Base-by-base conservation (phyloP, 2,329 filamentous ascomycete genomes). In the Blastomyces emzantsi region DNA sequence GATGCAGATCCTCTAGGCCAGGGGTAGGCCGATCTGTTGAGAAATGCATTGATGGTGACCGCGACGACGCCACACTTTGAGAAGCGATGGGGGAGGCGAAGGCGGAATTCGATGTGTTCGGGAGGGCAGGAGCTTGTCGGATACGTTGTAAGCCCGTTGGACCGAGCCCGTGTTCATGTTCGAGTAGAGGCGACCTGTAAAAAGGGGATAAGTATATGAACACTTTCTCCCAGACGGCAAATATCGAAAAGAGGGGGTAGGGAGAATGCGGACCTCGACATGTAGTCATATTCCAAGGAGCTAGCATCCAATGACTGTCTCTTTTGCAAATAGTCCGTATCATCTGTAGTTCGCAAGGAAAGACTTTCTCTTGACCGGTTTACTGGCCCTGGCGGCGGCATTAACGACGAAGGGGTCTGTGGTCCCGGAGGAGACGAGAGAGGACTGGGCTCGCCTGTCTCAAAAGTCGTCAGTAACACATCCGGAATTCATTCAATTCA, bases 61-160 rank as follows among this genome's bases (percentile, higher is more conserved):
- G 75, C 39, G 82, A 81, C 6, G 83, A 81, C 43, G 87, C 81
- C 69, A 83, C 87, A 77, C 92, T 84, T 15, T 43, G 65, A 28
- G 91, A 92, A 63, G 86, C 81, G 43, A 89, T 87, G 64, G 88
- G 84, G 66, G 87, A 85, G 62, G 71, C 80, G 19, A 87, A 85
- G 43, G 83, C 81, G 67, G 82, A 81, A 67, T 82, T 83, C 51
- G 87, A 88, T 63, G 83, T 79, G 57, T 83, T 82, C 56, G 87
- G 86, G 65, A 88, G 76, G 36, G 88, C 63, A 88, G 49, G 82
- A 61, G 83, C 81, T 74, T 97, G 93, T 74, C 94, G 90, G 75
- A 99, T 99, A 71, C 94, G 89, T 74, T 92, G 89, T 72, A 99
- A 83, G 69, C 94, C 92, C 63, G 91, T 95, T 55, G 88, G 83